These are phyloP conservation scores for Calonectria leucothoes DNA, from an alignment of 2,329 filamentous ascomycete species.

Conservation along the genomic window DNA sequence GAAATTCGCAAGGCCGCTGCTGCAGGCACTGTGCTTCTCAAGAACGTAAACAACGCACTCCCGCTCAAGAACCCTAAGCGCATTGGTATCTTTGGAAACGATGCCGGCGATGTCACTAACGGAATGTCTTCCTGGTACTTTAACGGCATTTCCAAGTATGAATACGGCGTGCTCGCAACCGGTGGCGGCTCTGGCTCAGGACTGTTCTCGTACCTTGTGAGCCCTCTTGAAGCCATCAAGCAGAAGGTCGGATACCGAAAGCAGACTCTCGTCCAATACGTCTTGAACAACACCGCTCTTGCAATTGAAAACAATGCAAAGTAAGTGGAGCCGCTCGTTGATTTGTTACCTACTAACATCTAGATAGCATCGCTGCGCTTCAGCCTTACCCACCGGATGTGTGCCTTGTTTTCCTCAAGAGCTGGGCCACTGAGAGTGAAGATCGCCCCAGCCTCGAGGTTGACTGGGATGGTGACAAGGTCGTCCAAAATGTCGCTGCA, in stretches of 20 bases:
- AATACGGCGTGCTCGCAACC: slow-evolving; percentile 65
- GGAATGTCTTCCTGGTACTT: slow-evolving; percentile 60
- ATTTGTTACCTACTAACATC: not conserved
- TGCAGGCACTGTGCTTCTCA: slow-evolving; percentile 74
- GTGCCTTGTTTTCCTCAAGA: slow-evolving; percentile 18
- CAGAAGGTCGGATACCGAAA: not conserved
- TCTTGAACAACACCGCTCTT: not conserved
- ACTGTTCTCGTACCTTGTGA: slow-evolving; percentile 48
- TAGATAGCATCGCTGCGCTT: not conserved
- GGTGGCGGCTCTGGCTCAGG: slow-evolving; percentile 62
- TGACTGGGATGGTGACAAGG: slow-evolving; percentile 2
- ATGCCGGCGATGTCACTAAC: slow-evolving; percentile 63
- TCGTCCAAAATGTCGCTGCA: not conserved
- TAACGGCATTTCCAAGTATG: slow-evolving; percentile 70
- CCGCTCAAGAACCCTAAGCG: slow-evolving; percentile 67
- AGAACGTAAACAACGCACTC: slow-evolving; percentile 71
- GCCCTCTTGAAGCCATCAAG: slow-evolving; percentile 48
- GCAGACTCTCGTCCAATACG: not conserved
- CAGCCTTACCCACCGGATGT: not conserved
- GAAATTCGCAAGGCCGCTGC: slow-evolving; percentile 64
- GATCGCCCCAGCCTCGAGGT: not conserved
- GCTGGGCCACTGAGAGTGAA: not conserved
- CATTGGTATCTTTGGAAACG: slow-evolving; percentile 65
- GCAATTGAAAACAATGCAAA: not conserved
- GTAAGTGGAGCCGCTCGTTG: not conserved